These are phyloP conservation scores for Macrotyloma uniflorum DNA, from an alignment of 306 rosid species.

Conservation along the genomic window DNA sequence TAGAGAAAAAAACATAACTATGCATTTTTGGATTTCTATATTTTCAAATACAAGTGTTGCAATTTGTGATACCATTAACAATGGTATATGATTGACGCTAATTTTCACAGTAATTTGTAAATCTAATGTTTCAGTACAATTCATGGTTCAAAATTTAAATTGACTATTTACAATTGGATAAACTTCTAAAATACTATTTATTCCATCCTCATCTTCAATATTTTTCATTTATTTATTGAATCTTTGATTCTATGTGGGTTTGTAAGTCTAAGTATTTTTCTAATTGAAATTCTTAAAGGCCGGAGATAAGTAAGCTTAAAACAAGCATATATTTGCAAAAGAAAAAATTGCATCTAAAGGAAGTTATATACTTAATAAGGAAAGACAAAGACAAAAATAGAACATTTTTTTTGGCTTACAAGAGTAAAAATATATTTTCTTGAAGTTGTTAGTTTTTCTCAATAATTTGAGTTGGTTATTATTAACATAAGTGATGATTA, in stretches of 20 bases:
- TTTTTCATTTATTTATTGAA: background rate
- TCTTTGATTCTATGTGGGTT: background rate
- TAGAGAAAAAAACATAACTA: background rate
- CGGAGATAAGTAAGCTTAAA: background rate
- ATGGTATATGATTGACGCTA: background rate
- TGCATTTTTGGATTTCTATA: background rate
- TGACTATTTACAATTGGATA: background rate
- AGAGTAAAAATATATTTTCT: constrained; percentile 5
- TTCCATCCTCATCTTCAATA: background rate
- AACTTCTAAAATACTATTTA: background rate
- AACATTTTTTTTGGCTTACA: constrained; percentile 17
- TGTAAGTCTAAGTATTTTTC: background rate
- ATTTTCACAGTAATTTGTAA: background rate
- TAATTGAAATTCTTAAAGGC: background rate
- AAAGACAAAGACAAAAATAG: background rate
- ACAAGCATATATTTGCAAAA: background rate
- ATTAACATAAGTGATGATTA: constrained; percentile 44
- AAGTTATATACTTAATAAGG: background rate
- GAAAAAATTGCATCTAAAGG: background rate
- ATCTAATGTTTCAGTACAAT: background rate
- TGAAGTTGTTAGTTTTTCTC: background rate
- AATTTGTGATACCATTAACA: background rate
- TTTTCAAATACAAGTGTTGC: background rate
- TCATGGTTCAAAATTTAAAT: background rate
- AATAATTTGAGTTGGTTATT: background rate